These are phyloP conservation scores for Calonectria crousiana DNA, from an alignment of 2,329 filamentous ascomycete species.

Conservation along the genomic window DNA sequence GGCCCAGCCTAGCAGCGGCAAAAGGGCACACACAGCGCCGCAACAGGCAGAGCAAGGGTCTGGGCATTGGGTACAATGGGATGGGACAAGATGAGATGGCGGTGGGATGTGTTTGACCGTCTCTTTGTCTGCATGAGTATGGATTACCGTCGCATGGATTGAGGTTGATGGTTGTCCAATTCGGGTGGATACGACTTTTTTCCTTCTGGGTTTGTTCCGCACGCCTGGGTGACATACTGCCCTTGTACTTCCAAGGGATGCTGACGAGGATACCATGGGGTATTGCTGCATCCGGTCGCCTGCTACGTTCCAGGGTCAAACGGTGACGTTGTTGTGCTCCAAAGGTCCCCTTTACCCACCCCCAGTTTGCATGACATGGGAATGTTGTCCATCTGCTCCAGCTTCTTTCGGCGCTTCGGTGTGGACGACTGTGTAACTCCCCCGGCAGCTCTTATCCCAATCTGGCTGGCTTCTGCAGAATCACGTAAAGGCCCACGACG, in stretches of 20 bases:
- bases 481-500: slow-evolving; percentile 18
- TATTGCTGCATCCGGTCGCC: not conserved
- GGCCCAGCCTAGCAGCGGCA: not conserved
- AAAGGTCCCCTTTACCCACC: not conserved
- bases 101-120: slow-evolving; percentile 12
- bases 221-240: not conserved
- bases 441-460: slow-evolving; percentile 28
- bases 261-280: slow-evolving; percentile 6
- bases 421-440: slow-evolving; percentile 14
- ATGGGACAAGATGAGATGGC: slow-evolving; percentile 26
- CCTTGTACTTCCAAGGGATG: slow-evolving; percentile 4
- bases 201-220: slow-evolving; percentile 13
- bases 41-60: slow-evolving; percentile 10
- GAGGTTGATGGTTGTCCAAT: slow-evolving; percentile 6
- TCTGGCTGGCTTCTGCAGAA: slow-evolving; percentile 26
- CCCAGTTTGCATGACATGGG: slow-evolving; percentile 26
- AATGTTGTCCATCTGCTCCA: slow-evolving; percentile 20
- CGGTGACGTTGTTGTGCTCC: slow-evolving; percentile 5
- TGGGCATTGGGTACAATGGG: not conserved
- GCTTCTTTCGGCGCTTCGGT: slow-evolving; percentile 25
- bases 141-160: slow-evolving; percentile 12
- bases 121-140: not conserved
- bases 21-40: slow-evolving; percentile 7
- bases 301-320: not conserved
- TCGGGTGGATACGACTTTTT: slow-evolving; percentile 4